A percentile compares a stretch with the other conserved stretches of the same genome.
These are phyloP conservation scores for Leccinum barrowsii DNA, from an alignment of 768 basidiomycete species.

Conservation along the genomic window DNA sequence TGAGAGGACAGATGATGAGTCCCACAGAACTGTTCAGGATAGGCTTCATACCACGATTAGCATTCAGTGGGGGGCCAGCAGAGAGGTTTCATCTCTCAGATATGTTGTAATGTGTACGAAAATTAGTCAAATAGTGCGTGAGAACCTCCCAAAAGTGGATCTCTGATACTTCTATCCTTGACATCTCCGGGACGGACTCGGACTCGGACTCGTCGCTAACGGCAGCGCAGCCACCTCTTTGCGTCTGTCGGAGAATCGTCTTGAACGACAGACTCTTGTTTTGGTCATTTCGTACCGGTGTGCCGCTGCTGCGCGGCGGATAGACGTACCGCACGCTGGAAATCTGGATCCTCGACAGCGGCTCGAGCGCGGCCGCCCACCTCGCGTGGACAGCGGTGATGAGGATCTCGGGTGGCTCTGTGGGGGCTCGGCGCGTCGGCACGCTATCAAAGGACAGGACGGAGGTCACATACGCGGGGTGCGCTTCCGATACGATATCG, in stretches of 20 bases:
- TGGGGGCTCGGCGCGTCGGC: not conserved
- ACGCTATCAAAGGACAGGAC: not conserved
- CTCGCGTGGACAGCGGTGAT: slow-evolving; percentile 3
- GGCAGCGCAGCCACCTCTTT: not conserved
- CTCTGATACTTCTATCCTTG: no score
- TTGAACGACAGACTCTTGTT: not conserved
- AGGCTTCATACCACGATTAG: no score
- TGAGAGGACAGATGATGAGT: no score
- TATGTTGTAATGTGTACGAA: no score
- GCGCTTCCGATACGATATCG: not conserved
- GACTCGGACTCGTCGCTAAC: no score
- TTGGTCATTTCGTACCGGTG: not conserved
- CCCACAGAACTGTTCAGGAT: no score
- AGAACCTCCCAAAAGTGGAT: no score
- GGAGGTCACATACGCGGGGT: not conserved
- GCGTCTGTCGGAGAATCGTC: not conserved
- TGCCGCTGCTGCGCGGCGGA: not conserved
- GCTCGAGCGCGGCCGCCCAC: slow-evolving; percentile 11
- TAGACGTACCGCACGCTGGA: slow-evolving; percentile 2
- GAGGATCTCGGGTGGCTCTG: slow-evolving; percentile 13
- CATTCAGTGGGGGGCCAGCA: no score
- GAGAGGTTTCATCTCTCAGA: no score
- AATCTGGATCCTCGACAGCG: slow-evolving; percentile 3
- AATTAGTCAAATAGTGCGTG: no score
- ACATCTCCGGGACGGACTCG: no score